Conservation (phyloP, 2,329 filamentous ascomycete genomes). For the Pestalotiopsis fici region DNA sequence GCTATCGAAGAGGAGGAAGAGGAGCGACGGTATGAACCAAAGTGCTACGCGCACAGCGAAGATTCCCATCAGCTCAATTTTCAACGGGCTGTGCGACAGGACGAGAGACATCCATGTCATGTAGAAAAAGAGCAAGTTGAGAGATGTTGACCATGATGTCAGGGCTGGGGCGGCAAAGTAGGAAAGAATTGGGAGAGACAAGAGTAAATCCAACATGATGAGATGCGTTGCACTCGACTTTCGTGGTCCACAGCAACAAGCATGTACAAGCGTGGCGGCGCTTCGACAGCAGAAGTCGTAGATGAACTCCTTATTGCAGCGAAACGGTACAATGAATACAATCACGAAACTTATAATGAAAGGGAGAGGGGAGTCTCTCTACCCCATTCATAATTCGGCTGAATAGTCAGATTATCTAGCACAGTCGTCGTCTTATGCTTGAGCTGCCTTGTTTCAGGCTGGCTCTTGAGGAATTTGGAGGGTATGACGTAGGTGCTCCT, state of each 20-base stretch:
- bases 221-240: neutral
- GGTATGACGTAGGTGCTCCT: neutral
- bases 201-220: conserved; percentile 60
- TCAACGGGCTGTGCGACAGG: conserved; percentile 72
- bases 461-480: neutral
- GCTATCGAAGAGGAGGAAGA: conserved; percentile 74
- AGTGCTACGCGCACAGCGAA: conserved; percentile 67
- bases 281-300: neutral
- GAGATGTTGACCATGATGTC: conserved; percentile 72
- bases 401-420: too few relatives aligned
- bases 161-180: conserved; percentile 63
- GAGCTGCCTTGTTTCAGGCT: neutral
- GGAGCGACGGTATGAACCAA: conserved; percentile 71
- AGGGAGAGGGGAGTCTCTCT: neutral
- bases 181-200: conserved; percentile 73
- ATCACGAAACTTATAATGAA: neutral
- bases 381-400: neutral
- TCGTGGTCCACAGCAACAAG: neutral
- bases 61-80: conserved; percentile 74
- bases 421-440: neutral
- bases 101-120: conserved; percentile 87
- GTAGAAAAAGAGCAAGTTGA: conserved; percentile 88
- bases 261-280: neutral
- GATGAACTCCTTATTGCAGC: neutral
- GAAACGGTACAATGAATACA: neutral